Percentiles rank a stretch among this genome's conserved stretches.
Conservation (phyloP, 2,329 filamentous ascomycete genomes). For the Drechslerella stenobrocha region DNA sequence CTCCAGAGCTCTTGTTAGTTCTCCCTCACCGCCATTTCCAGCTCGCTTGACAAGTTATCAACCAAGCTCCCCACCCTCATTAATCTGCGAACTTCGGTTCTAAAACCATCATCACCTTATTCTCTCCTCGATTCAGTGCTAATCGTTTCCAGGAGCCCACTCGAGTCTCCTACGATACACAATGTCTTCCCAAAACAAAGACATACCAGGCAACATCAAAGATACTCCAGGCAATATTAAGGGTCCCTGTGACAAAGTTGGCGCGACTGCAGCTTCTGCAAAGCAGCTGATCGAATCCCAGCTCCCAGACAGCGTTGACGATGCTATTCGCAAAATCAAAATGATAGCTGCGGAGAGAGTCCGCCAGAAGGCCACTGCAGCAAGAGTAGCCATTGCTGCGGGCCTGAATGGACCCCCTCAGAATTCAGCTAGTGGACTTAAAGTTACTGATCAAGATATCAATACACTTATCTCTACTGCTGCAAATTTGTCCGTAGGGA, state of each 20-base stretch:
- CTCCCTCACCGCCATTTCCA: constrained; percentile 1
- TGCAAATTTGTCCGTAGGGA: constrained; percentile 5
- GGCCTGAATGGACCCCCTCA: neutral
- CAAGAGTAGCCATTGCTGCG: constrained; percentile 10
- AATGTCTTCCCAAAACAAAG: constrained; percentile 14
- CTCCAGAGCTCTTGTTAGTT: constrained; percentile 9
- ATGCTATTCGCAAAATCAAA: constrained; percentile 40
- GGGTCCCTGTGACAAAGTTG: neutral
- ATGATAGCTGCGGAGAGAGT: constrained; percentile 36
- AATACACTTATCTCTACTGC: constrained; percentile 4
- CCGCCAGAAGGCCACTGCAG: constrained; percentile 26
- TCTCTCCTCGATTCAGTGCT: neutral
- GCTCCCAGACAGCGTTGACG: constrained; percentile 18
- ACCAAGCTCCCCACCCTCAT: constrained; percentile 26
- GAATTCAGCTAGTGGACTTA: constrained; percentile 1
- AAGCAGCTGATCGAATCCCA: neutral
- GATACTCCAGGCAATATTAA: constrained; percentile 6
- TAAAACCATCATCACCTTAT: constrained; percentile 5
- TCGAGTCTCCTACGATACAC: neutral
- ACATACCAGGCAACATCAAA: constrained; percentile 12
- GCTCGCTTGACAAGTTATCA: neutral
- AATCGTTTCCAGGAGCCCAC: neutral
- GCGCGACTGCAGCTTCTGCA: neutral
- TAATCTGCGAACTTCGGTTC: constrained; percentile 19
- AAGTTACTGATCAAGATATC: neutral